Evolutionary conservation across 768 basidiomycete species (phyloP), one percentile per base, ranked within the genome.

Genomic region (Auricularia cornea): DNA sequence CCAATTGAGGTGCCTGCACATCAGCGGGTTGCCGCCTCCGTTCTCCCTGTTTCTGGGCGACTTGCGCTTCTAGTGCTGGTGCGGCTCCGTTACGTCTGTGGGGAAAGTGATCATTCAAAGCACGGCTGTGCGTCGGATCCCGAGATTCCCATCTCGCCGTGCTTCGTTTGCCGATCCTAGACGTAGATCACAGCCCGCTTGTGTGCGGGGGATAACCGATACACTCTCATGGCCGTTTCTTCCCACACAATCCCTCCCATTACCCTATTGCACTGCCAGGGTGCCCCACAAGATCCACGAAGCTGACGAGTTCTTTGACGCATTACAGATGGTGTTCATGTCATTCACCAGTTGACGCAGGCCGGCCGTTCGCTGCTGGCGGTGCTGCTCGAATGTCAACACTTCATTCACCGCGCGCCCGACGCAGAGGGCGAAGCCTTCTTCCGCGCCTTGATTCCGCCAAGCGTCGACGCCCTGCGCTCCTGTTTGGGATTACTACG

Each of bases 301-400:
- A 20, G 44, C 44, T 48, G 6, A 48, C 44, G 16, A 48, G 20
- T 23, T 48, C 20, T 23, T 48, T 48, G 20, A 20, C 44, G 38
- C 8, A 20, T 20, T 48, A 30, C 70, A 94, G 92, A 94, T 73
- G 94, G 94, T 2, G 93, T 96, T 1, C 93, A 95, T 72, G 93
- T 95, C 64, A 96, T 97, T 56, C 94, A 97, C 71, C 94, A 97
- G 73, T 78, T 96, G 64, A 95, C 94, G 3, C 93, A 95, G 71
- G 94, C 94, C 28, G 94, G 94, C 8, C 84, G 94, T 59, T 94
- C 94, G 2, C 80, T 97, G 20, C 84, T 96, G 61, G 92, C 92
- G 16, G 84, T 95, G 65, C 79, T 96, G 29, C 80, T 96, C 60
- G 92, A 92, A 72, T 94, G 92, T 77, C 90, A 92, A 70, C 84